phyloP scores from a whole-genome alignment of 73 alveolate species.

The Durusdinium trenchii region DNA sequence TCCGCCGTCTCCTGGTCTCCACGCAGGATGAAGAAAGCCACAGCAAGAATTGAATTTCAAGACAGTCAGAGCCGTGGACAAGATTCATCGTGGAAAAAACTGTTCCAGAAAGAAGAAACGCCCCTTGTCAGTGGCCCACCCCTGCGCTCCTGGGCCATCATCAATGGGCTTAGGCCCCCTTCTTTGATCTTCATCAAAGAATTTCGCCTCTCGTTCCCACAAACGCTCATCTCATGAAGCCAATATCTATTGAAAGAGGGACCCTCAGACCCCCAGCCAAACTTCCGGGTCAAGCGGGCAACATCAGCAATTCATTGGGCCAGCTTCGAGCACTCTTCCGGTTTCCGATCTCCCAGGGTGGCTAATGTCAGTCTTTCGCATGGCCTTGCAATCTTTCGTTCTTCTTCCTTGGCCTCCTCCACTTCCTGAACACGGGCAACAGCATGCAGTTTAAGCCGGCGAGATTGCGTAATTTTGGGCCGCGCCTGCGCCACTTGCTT shows the following conservation, averaged over 20 bases:
- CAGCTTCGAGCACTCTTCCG: no score
- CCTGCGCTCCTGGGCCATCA: no score
- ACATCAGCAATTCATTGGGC: no score
- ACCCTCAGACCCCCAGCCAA: no score
- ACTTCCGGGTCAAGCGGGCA: no score
- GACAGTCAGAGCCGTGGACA: background rate
- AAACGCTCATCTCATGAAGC: no score
- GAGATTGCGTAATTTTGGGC: background rate
- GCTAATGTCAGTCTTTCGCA: no score
- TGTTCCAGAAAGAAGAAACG: no score
- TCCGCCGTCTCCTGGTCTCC: background rate
- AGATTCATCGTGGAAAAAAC: no score
- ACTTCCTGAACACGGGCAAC: background rate
- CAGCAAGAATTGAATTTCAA: background rate
- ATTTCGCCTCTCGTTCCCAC: slow-evolving; percentile 4
- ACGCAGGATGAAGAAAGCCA: background rate
- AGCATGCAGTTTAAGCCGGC: background rate
- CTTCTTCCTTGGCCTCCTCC: slow-evolving; percentile 47
- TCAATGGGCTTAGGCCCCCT: slow-evolving; percentile 1
- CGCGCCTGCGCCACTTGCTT: slow-evolving; percentile 51
- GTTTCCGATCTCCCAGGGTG: no score
- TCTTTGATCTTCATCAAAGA: slow-evolving; percentile 75
- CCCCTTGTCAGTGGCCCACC: no score
- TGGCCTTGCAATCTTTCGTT: slow-evolving; percentile 20
- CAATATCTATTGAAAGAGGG: no score